phyloP scores from a whole-genome alignment of 1,284 basidiomycete species.

The Microbotryomycetes sp. region DNA sequence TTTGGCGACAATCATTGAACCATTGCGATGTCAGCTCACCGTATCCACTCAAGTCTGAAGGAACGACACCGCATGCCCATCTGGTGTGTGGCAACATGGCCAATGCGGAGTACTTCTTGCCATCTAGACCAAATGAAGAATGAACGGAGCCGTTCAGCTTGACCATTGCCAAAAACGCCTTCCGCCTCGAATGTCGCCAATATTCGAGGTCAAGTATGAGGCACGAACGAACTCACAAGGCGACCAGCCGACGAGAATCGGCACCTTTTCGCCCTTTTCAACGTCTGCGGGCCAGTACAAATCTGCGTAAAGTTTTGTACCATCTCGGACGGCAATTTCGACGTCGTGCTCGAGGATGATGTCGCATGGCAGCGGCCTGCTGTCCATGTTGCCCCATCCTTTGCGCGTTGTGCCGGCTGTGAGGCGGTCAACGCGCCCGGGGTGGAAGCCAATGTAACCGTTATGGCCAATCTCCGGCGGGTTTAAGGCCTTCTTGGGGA shows the following conservation, averaged over 20 bases:
- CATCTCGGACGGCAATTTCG: constrained; percentile 33
- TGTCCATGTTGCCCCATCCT: background rate
- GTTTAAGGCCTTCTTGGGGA: background rate
- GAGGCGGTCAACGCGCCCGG: background rate
- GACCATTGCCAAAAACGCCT: too few species aligned
- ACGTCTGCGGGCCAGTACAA: constrained; percentile 32
- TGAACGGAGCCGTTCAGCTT: too few species aligned
- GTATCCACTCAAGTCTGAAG: constrained; percentile 25
- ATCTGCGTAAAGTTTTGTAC: constrained; percentile 31
- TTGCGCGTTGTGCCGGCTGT: background rate
- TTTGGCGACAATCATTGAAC: too few species aligned
- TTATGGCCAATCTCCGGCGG: background rate
- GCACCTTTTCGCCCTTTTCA: constrained; percentile 10
- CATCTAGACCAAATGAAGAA: constrained; percentile 5
- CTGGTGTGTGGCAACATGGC: constrained; percentile 11
- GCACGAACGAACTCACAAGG: constrained; percentile 21
- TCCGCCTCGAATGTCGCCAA: too few species aligned
- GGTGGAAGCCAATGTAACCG: background rate
- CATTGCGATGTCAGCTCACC: too few species aligned
- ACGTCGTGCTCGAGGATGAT: constrained; percentile 25
- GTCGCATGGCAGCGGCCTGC: constrained; percentile 14
- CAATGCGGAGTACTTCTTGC: constrained; percentile 18
- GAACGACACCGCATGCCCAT: constrained; percentile 15
- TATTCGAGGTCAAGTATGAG: background rate
- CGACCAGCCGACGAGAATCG: constrained; percentile 31